These are phyloP conservation scores for Diutina siamensis DNA, from an alignment of 1,139 yeast species.

Conservation along the genomic window DNA sequence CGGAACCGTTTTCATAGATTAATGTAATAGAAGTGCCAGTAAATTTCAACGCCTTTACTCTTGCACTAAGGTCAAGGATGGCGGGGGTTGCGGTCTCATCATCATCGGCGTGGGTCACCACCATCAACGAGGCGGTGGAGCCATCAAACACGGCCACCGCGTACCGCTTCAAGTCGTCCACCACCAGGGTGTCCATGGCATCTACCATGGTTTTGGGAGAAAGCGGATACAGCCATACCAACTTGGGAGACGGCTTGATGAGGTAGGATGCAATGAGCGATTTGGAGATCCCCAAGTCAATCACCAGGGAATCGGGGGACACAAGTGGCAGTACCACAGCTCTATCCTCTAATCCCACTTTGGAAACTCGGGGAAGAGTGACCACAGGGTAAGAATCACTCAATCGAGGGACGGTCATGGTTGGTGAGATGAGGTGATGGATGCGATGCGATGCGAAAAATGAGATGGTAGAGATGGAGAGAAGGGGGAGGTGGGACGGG, in stretches of 20 bases:
- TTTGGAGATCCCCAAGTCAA: conserved; percentile 63
- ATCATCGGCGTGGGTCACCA: conserved; percentile 18
- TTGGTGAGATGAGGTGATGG: conserved; percentile 1
- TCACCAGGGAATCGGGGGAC: conserved; percentile 7
- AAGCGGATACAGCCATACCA: conserved; percentile 62
- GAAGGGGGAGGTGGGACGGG: too few species aligned
- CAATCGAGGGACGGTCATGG: conserved; percentile 2
- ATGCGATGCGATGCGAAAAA: conserved; percentile 2
- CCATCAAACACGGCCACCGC: conserved; percentile 39
- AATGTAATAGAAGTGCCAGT: neutral
- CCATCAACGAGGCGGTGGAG: conserved; percentile 27
- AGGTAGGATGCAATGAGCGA: conserved; percentile 64
- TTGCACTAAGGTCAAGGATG: neutral
- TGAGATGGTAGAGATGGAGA: neutral
- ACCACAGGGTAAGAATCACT: conserved; percentile 5
- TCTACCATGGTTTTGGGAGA: conserved; percentile 48
- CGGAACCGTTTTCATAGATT: neutral
- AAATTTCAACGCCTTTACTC: neutral
- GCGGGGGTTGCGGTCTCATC: neutral
- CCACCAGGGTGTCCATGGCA: conserved; percentile 21
- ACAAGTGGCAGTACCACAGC: neutral
- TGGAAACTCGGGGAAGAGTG: conserved; percentile 2
- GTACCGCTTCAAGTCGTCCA: conserved; percentile 17
- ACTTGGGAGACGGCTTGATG: conserved; percentile 70
- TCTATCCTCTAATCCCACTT: neutral